Evolutionary conservation across 805 yeast genomes (phyloP).

Genomic region (Wickerhamiella musiphila): DNA sequence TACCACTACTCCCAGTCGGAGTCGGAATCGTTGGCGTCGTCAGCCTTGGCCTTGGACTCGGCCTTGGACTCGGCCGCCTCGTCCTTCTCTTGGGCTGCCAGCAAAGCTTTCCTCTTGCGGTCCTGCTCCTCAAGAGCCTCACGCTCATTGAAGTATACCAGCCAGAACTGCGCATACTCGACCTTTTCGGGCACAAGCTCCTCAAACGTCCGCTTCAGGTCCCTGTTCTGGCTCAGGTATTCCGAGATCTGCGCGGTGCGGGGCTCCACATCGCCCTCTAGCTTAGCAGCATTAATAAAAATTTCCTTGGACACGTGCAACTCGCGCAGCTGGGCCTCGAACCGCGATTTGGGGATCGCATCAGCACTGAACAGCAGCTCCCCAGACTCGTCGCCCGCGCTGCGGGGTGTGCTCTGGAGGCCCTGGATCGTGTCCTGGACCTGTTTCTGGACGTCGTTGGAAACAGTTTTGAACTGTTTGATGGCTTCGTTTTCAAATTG

Average conservation of each 20-base stretch:
- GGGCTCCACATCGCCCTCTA: constrained; percentile 25
- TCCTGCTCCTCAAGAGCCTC: constrained; percentile 43
- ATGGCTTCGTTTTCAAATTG: constrained; percentile 55
- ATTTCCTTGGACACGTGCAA: constrained; percentile 33
- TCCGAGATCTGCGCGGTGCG: constrained; percentile 35
- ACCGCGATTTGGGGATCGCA: constrained; percentile 30
- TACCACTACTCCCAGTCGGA: constrained; percentile 8
- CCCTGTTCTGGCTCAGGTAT: constrained; percentile 31
- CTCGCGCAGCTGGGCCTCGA: constrained; percentile 44
- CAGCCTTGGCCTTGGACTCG: neutral
- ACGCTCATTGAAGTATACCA: constrained; percentile 41
- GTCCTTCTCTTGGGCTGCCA: constrained; percentile 19
- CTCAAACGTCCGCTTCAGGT: constrained; percentile 38
- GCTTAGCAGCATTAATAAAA: constrained; percentile 24
- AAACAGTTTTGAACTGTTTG: constrained; percentile 36
- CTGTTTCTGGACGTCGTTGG: constrained; percentile 28
- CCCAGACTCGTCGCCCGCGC: constrained; percentile 4
- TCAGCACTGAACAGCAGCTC: constrained; percentile 30
- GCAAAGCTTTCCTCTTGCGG: constrained; percentile 42
- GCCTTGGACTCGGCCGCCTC: neutral
- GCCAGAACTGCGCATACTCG: constrained; percentile 55
- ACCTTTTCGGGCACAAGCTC: constrained; percentile 48
- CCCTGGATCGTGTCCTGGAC: constrained; percentile 27
- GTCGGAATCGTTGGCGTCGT: constrained; percentile 7
- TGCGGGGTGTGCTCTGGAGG: constrained; percentile 11